Base-by-base conservation (phyloP, 116 monocot species). In the Cymodocea nodosa region DNA sequence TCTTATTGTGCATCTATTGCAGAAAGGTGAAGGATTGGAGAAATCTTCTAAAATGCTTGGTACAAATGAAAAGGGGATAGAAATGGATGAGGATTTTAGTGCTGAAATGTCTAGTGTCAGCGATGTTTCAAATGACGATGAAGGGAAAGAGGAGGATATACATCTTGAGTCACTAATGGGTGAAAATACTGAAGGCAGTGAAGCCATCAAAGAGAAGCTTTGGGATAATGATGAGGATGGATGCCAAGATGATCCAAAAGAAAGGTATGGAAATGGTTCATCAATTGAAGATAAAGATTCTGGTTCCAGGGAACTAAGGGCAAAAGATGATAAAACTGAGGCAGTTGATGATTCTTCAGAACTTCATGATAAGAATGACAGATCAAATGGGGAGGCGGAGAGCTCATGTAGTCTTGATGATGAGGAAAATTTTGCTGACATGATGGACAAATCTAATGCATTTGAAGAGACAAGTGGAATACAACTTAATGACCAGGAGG, bases 31-130 rank as follows among this genome's bases (percentile, higher is more conserved):
- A 51, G 70, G 23, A 22, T 44, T 56, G 35, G 87, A 82, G 67
- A 73, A 77, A 10, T 77, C 83, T n/a, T 79, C 76, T 20, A 81
- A 83, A 66, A 23, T 75, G 12, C 72, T 71, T 23, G 80, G 70
- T 56, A 74, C 76, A 49, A 75, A 80, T 69, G 90, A 85, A 30
- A 81, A 68, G 67, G 90, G 87, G 23, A 80, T 95, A 23, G 90
- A 95, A 87, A 95, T 87, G 90, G 80, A 95, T 65, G 90, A 95
- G 13, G 87, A 95, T 78, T 95, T 95, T 75, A 67, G 59, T 60
- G 95, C 79, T 51, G 95, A 87, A 35, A 73, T 81, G 35, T 83
- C 79, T 73, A 83, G 78, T 70, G 71, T 95, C 2, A 90, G 85
- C 75, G 95, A 86, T 70, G 82, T 83, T 56, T 90, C 90, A 3